These are phyloP conservation scores for Alternaria sp. DNA, from an alignment of 2,329 filamentous ascomycete species.

Conservation along the genomic window DNA sequence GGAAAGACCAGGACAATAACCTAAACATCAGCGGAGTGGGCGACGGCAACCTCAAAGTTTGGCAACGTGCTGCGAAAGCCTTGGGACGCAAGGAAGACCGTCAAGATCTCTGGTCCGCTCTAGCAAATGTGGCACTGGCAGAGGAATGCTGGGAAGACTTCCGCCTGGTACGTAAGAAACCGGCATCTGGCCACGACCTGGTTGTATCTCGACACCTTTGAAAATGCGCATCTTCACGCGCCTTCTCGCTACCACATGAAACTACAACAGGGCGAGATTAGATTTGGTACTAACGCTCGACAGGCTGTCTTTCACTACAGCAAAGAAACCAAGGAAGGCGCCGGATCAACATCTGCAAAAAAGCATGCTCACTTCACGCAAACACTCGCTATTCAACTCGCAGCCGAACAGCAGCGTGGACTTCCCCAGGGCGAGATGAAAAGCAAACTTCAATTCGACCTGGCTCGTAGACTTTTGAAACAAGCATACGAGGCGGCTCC, in stretches of 20 bases:
- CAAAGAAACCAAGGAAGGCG: constrained; percentile 27
- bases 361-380: constrained; percentile 35
- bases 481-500: constrained; percentile 35
- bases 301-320: constrained; percentile 40
- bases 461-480: constrained; percentile 35
- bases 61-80: constrained; percentile 39
- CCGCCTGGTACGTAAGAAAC: constrained; percentile 31
- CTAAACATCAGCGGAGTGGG: constrained; percentile 24
- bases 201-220: background rate
- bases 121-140: constrained; percentile 37
- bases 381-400: constrained; percentile 38
- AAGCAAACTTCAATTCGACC: constrained; percentile 23
- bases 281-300: constrained; percentile 9
- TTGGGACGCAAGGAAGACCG: constrained; percentile 30
- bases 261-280: background rate
- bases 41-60: constrained; percentile 29
- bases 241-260: background rate
- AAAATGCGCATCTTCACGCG: background rate
- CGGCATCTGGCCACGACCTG: background rate
- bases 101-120: constrained; percentile 33
- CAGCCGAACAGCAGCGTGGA: constrained; percentile 29
- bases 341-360: constrained; percentile 19
- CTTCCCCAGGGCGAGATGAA: constrained; percentile 23
- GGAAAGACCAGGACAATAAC: constrained; percentile 4
- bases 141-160: constrained; percentile 46